phyloP scores from a whole-genome alignment of 108 stramenopile genomes.

The Fragilariopsis cylindrus region DNA sequence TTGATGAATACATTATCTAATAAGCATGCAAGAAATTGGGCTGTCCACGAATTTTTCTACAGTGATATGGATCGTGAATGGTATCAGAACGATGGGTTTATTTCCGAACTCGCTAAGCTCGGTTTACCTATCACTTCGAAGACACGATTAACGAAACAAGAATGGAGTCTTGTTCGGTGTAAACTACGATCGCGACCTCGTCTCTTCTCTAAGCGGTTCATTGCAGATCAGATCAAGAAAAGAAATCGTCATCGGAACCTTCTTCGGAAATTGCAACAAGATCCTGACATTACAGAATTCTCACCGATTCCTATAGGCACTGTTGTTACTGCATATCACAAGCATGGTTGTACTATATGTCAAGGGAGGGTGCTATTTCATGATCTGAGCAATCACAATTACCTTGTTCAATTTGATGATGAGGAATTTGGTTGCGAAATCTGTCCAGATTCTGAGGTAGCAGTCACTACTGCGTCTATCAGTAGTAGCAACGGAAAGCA shows the following conservation, averaged over 20 bases:
- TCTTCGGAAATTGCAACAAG: constrained; percentile 28
- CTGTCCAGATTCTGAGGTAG: constrained; percentile 44
- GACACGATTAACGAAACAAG: constrained; percentile 28
- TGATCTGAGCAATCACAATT: constrained; percentile 15
- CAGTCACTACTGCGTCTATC: background rate
- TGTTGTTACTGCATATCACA: constrained; percentile 33
- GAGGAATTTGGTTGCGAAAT: constrained; percentile 36
- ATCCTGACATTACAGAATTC: background rate
- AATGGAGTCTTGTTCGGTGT: constrained; percentile 38
- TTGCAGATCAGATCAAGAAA: constrained; percentile 17
- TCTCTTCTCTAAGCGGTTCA: constrained; percentile 31
- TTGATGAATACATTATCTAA: constrained; percentile 1
- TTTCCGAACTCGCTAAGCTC: constrained; percentile 1
- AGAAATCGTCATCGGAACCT: constrained; percentile 24
- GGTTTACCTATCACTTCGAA: background rate
- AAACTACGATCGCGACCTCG: constrained; percentile 22
- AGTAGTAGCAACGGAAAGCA: background rate
- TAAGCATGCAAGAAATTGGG: constrained; percentile 19
- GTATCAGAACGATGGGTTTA: constrained; percentile 26
- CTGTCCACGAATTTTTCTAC: constrained; percentile 42
- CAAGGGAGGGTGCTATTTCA: constrained; percentile 32
- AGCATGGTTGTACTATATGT: constrained; percentile 15
- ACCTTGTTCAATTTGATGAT: constrained; percentile 38
- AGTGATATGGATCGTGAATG: constrained; percentile 39
- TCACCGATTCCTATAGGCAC: constrained; percentile 23